Percentiles rank a stretch among this genome's conserved stretches.
Evolutionary conservation across 371 early-diverging fungal genomes (phyloP).

Genomic region (Haplosporangium sp.): DNA sequence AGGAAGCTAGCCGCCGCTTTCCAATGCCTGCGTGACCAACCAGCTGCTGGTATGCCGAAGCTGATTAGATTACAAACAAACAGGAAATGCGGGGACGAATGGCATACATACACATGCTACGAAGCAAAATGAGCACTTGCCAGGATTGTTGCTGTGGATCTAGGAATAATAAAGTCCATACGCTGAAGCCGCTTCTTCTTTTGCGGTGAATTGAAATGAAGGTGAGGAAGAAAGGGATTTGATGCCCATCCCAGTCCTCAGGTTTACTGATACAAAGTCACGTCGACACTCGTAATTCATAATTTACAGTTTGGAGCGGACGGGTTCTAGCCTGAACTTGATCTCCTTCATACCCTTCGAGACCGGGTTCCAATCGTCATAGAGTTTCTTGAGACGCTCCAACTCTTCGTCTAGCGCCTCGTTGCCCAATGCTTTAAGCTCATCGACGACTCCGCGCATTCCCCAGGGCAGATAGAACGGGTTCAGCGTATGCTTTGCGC

Average conservation of each 20-base stretch:
- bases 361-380: conserved; percentile 84
- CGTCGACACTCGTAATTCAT: not conserved
- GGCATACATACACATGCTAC: not conserved
- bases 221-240: not conserved
- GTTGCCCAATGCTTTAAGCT: conserved; percentile 69
- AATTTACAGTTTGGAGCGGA: conserved; percentile 53
- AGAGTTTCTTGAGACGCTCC: conserved; percentile 66
- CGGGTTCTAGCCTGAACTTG: conserved; percentile 87
- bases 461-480: conserved; percentile 94
- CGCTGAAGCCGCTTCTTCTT: too few relatives aligned
- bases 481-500: conserved; percentile 73
- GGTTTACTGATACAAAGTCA: not conserved
- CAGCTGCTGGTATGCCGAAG: conserved; percentile 11
- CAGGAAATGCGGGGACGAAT: not conserved
- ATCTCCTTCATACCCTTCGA: conserved; percentile 81
- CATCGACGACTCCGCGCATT: conserved; percentile 82
- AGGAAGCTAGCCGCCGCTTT: conserved; percentile 41
- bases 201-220: not conserved
- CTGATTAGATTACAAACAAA: not conserved
- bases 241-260: not conserved
- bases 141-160: conserved; percentile 34
- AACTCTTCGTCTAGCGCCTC: conserved; percentile 68
- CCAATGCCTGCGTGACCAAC: conserved; percentile 53
- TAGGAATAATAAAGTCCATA: conserved; percentile 45
- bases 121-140: conserved; percentile 8